Percentiles rank a stretch among this genome's conserved stretches.
These are phyloP conservation scores for Hypoxylon trugodes DNA, from an alignment of 495 filamentous ascomycete species.

Conservation along the genomic window DNA sequence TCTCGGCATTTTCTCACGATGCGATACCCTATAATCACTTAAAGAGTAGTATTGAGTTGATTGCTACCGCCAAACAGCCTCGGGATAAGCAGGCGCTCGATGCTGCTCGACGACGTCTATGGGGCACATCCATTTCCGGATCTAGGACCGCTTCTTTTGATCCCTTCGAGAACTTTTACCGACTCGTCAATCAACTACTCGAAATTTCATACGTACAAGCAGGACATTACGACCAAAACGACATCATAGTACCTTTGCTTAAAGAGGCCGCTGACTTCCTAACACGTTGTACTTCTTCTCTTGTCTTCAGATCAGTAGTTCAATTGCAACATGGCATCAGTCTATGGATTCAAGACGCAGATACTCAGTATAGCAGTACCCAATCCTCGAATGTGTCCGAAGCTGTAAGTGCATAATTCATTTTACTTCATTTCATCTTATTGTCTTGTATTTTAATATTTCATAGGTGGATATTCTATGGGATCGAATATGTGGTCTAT, in stretches of 20 bases:
- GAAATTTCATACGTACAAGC: slow-evolving; percentile 52
- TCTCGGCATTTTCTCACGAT: background rate
- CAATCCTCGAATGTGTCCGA: slow-evolving; percentile 41
- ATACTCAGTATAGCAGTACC: slow-evolving; percentile 45
- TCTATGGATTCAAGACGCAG: slow-evolving; percentile 67
- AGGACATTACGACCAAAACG: slow-evolving; percentile 33
- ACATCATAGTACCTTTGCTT: slow-evolving; percentile 39
- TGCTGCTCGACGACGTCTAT: slow-evolving; percentile 64
- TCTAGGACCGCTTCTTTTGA: slow-evolving; percentile 59
- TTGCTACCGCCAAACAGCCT: slow-evolving; percentile 54
- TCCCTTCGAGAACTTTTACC: slow-evolving; percentile 69
- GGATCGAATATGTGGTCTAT: slow-evolving; percentile 49
- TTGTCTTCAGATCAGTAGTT: slow-evolving; percentile 52
- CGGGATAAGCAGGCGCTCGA: slow-evolving; percentile 66
- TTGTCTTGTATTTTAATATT: slow-evolving; percentile 29
- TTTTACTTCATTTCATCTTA: background rate
- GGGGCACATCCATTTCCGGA: slow-evolving; percentile 60
- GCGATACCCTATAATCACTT: slow-evolving; percentile 36
- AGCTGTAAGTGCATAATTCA: slow-evolving; percentile 45
- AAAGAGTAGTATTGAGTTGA: slow-evolving; percentile 44
- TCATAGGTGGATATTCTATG: slow-evolving; percentile 51
- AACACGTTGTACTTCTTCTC: slow-evolving; percentile 47
- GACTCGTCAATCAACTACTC: slow-evolving; percentile 57
- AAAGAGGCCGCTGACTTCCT: slow-evolving; percentile 49
- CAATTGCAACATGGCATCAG: slow-evolving; percentile 67